Evolutionary conservation across 306 rosid genomes (phyloP), one percentile per base, ranked within the genome.

Genomic region (Cucumis cinereus): DNA sequence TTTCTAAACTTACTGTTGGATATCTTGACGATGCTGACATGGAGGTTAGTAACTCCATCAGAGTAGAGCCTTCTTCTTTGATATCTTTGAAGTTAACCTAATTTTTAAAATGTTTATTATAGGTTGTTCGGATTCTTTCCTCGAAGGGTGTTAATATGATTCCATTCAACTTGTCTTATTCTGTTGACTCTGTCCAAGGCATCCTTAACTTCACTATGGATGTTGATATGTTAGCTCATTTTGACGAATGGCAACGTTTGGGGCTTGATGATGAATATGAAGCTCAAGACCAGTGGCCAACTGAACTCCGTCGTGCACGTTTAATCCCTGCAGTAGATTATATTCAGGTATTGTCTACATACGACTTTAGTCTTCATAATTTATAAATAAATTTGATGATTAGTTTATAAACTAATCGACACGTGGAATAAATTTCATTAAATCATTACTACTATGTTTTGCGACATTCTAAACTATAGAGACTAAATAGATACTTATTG

Each of bases 221-320:
- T 59, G 89, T 90, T 73, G 98, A 93, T 73, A 93, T 86, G 89
- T 83, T 90, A 82, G 83, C 91, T 36, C 95, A 90, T 81, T 88
- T 93, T 77, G 97, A 93, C 76, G 85, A 83, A 75, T 93, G 95
- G 98, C 95, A 90, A 69, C 85, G 90, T 43, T 80, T 83, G 0
- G 91, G 89, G 33, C 54, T 83, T 60, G 93, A 93, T 79, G 76
- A 84, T 71, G 86, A 43, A 26, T 93, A 86, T 35, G 97, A 93
- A 87, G 90, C 98, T 36, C 87, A 88, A 84, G 96, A 89, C 69
- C 95, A 90, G 76, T 93, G 95, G 95, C 95, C 92, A 5, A 77
- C 85, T 66, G 90, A 89, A 80, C 79, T 86, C 16, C 80, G 83
- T 8, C 86, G 90, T 23, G 89, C 91, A 16, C 92, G 83, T 76